A percentile compares a stretch with the other conserved stretches of the same genome.
phyloP scores from a whole-genome alignment of 2,329 filamentous ascomycete genomes.

The Trichoderma citrinoviride region DNA sequence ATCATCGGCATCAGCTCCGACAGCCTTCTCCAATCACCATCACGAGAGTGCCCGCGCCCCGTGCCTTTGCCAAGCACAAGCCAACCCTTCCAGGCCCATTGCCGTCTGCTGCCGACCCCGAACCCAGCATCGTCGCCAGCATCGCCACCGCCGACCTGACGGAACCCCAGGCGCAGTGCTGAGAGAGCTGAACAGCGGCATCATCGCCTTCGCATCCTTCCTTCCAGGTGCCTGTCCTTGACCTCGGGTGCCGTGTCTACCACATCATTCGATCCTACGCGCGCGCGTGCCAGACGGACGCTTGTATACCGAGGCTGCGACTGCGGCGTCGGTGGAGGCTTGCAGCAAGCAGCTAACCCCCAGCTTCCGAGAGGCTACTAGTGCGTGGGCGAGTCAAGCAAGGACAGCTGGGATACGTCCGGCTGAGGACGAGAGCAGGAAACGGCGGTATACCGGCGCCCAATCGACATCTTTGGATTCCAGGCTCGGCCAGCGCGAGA shows the following conservation, averaged over 20 bases:
- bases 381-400: slow-evolving; percentile 8
- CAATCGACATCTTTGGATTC: background rate
- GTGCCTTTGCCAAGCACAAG: background rate
- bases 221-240: background rate
- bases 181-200: background rate
- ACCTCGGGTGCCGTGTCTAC: background rate
- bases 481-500: background rate
- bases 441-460: slow-evolving; percentile 11
- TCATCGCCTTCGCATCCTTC: background rate
- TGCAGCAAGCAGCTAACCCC: background rate
- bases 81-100: background rate
- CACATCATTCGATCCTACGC: slow-evolving; percentile 7
- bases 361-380: slow-evolving; percentile 2
- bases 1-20: background rate
- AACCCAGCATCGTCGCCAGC: background rate
- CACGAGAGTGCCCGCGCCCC: background rate
- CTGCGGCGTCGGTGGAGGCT: background rate
- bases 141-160: background rate
- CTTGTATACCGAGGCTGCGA: slow-evolving; percentile 5
- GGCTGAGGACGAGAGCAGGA: background rate
- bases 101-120: background rate
- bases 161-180: background rate
- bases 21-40: background rate
- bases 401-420: background rate
- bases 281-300: background rate